These are phyloP conservation scores for Eryngium alpinum DNA, from an alignment of 140 eudicot species.

Conservation along the genomic window DNA sequence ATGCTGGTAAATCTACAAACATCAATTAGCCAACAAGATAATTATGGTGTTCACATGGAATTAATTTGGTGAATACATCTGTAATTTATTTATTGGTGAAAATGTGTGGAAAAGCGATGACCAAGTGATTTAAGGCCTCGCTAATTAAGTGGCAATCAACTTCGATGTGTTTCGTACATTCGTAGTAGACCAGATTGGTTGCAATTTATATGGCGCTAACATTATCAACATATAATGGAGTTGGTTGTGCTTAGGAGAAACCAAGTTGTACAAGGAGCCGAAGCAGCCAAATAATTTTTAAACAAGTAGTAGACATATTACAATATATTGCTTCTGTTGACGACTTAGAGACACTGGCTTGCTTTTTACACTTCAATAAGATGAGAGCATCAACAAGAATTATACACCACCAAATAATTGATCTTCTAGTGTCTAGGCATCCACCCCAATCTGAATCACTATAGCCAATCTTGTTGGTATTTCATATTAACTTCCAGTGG, in stretches of 20 bases:
- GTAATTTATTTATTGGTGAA: not conserved
- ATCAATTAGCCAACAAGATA: no score
- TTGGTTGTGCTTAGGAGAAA: not conserved
- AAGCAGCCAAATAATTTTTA: not conserved
- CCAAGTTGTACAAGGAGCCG: not conserved
- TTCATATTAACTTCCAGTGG: not conserved
- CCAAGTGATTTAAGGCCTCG: not conserved
- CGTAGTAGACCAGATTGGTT: no score
- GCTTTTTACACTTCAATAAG: not conserved
- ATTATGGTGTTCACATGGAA: no score
- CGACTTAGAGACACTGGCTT: not conserved
- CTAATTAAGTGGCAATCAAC: not conserved
- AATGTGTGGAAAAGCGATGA: not conserved
- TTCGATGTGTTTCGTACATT: no score
- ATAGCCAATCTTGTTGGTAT: not conserved
- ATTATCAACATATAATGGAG: not conserved
- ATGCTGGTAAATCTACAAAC: no score
- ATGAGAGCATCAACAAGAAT: not conserved
- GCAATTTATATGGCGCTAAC: no score
- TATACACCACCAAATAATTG: not conserved
- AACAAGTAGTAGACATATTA: not conserved
- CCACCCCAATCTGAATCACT: not conserved
- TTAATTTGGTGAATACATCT: no score
- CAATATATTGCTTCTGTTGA: not conserved
- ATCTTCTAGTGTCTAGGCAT: not conserved